Base-by-base conservation (phyloP, 2,329 filamentous ascomycete genomes). In the Epichloe gansuensis region DNA sequence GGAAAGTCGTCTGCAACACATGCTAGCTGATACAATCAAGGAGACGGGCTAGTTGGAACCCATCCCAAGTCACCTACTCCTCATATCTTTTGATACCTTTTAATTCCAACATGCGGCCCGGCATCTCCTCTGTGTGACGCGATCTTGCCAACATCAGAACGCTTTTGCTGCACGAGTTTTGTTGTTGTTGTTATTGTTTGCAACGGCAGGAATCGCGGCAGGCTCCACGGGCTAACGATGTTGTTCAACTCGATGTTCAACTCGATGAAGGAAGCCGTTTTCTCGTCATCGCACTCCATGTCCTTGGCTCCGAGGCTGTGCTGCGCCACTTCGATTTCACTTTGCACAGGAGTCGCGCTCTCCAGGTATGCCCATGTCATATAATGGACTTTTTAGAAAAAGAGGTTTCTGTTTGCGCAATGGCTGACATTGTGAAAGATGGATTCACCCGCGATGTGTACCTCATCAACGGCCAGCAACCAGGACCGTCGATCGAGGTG, bases 381-480 rank as follows among this genome's bases (percentile, higher is more conserved):
- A 31, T 9, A 31, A 31, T 11, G 28, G 28, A 11, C 28, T 11
- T 31, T 31, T 31, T 11, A 8, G 8, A 31, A 31, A 31, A 31
- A 31, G 28, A 11, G 8, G 28, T 31, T 31, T 8, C 8, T 3
- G 8, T 31, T 31, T 31, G 28, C n/a, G 42, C 17, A 23, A n/a
- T 11, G n/a, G n/a, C 43, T 39, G 21, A 25, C 13, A 47, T 43
- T 37, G n/a, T 9, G 5, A 6, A 25, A 53, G 52, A 53, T 34
- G 52, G 46, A 17, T 50, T 50, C 13, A 46, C 49, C 41, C 37
- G 52, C 41, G 53, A 55, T 28, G 55, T 57, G 44, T 53, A 55
- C 46, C 51, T 55, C 37, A 47, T 52, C 43, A 57, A 57, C 42
- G 53, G 51, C 28, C 53, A 52, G 41, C 55, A 57, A 21, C 55